Base-by-base conservation (phyloP, 2,329 filamentous ascomycete genomes). In the Ophiostoma montium region DNA sequence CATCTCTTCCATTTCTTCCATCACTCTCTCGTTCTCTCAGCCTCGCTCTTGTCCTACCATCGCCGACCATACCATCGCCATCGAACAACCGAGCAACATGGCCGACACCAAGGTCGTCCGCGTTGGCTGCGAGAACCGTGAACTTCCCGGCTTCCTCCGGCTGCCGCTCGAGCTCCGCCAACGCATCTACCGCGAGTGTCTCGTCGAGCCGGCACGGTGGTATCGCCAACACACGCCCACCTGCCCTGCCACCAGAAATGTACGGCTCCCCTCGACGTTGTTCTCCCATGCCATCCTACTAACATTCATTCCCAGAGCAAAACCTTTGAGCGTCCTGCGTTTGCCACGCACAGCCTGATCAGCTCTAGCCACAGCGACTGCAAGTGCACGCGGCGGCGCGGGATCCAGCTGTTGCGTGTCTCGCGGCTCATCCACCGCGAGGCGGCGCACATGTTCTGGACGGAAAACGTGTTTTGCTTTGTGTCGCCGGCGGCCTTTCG, bases 361-460 rank as follows among this genome's bases (percentile, higher is more conserved):
- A 42, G 1, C n/a, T 27, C 8, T 12, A 11, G 9, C 12, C 35
- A 27, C 19, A 15, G 3, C 11, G 3, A 21, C 27, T 55, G 51
- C 44, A 15, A 15, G 9, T 56, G 54, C 35, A 10, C 47, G 13
- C 21, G 13, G 12, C 54, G 55, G n/a, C 32, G 48, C 8, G 48
- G 53, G n/a, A 36, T 57, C 15, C 19, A 31, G 5, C 35, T 57
- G 8, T 48, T 57, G 11, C 21, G 13, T 7, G 48, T 35, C 15
- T 50, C 47, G 46, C 54, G 54, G 4, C 52, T 52, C 46, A 42
- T 54, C 42, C 45, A 55, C 35, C 6, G 9, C 36, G 55, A 57
- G 32, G 55, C 55, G 1, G 54, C 54, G 0, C 33, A 35, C 12
- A 35, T 56, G 2, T 54, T 57, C 35, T 57, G 55, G 55, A 33